Conservation (phyloP, 345 rosid genomes). For the Hypericum perforatum region DNA sequence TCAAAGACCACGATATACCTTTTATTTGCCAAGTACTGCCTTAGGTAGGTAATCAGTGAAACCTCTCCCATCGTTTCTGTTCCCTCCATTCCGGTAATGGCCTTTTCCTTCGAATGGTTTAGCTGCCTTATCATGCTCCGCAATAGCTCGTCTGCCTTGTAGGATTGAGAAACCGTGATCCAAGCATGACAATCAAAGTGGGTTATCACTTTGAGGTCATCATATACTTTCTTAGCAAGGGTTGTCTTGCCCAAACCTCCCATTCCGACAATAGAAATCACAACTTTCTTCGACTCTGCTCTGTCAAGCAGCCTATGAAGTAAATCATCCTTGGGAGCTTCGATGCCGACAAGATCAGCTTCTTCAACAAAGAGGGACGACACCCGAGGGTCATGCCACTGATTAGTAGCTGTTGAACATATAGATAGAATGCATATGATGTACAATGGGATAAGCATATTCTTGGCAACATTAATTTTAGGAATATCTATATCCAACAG, state of each 20-base stretch:
- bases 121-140: neutral
- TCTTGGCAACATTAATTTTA: no score
- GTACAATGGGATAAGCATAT: no score
- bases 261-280: constrained; percentile 6
- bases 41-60: neutral
- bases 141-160: neutral
- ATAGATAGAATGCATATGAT: no score
- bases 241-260: constrained; percentile 8
- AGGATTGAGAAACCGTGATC: no score
- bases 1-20: constrained; percentile 2
- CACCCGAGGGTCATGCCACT: constrained; percentile 4
- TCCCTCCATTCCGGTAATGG: neutral
- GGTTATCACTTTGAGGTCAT: neutral
- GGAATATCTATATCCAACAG: no score
- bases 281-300: neutral
- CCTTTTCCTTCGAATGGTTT: neutral
- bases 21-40: neutral
- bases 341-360: constrained; percentile 8
- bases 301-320: neutral
- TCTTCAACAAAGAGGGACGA: constrained; percentile 2
- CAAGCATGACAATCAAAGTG: constrained; percentile 1
- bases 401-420: no score
- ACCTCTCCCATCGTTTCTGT: neutral
- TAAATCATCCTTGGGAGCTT: neutral
- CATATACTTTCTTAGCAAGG: constrained; percentile 1